Conservation (phyloP, 495 filamentous ascomycete species). For the Oidiodendron maius region DNA sequence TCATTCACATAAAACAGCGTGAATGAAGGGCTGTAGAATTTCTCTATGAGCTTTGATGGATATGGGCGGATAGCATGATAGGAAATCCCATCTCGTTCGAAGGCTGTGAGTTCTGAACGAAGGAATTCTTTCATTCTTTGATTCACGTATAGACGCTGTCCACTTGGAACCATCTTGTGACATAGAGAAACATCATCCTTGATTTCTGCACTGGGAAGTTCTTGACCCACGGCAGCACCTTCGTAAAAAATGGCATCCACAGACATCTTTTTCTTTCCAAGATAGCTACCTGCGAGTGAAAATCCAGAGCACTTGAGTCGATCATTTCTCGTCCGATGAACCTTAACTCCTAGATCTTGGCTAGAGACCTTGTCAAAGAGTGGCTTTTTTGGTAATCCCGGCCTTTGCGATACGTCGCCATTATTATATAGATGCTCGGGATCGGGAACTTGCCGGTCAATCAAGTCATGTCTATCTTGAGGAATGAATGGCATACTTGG, state of each 20-base stretch:
- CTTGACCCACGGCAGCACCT: conserved; percentile 21
- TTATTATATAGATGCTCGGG: not conserved
- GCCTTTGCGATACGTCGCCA: not conserved
- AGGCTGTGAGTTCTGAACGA: conserved; percentile 14
- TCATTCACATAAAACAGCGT: conserved; percentile 12
- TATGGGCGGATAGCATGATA: conserved; percentile 32
- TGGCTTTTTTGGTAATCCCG: not conserved
- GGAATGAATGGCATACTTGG: conserved; percentile 13
- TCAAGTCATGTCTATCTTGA: conserved; percentile 13
- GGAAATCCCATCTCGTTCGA: conserved; percentile 16
- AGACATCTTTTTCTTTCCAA: conserved; percentile 23
- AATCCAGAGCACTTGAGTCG: not conserved
- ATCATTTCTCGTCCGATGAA: not conserved
- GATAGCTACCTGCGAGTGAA: conserved; percentile 14
- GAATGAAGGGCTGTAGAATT: conserved; percentile 19
- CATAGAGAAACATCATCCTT: conserved; percentile 22
- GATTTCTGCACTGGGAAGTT: conserved; percentile 3
- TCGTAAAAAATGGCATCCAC: conserved; percentile 38
- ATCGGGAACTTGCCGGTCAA: conserved; percentile 21
- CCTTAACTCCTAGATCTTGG: not conserved
- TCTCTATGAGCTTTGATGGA: conserved; percentile 11
- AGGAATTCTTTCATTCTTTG: conserved; percentile 32
- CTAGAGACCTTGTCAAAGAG: not conserved
- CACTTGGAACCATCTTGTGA: conserved; percentile 22
- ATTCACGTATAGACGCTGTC: conserved; percentile 36